These are phyloP conservation scores for Graphilbum fragrans DNA, from an alignment of 2,329 filamentous ascomycete species.

Conservation along the genomic window DNA sequence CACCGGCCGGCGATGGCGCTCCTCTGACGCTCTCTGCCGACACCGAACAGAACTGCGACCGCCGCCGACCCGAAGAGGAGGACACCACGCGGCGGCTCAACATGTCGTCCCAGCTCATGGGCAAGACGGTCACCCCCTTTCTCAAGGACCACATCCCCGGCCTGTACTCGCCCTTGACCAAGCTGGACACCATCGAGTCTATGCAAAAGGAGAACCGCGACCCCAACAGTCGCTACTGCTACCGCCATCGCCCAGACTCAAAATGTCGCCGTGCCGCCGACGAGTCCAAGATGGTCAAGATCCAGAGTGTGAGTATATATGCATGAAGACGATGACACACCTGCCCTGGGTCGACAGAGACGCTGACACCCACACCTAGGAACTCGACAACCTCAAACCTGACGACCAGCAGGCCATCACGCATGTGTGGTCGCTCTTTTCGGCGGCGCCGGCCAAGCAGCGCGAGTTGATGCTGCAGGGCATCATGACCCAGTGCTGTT, in stretches of 20 bases:
- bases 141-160: constrained; percentile 82
- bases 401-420: constrained; percentile 91
- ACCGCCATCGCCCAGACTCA: constrained; percentile 84
- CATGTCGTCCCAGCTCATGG: constrained; percentile 55
- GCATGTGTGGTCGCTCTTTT: constrained; percentile 96
- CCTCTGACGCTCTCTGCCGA: constrained; percentile 1
- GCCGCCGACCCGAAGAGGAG: constrained; percentile 35
- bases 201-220: constrained; percentile 30
- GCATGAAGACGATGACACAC: too few relatives aligned
- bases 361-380: constrained; percentile 32
- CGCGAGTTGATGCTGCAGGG: constrained; percentile 94
- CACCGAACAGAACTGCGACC: constrained; percentile 34
- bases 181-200: constrained; percentile 32
- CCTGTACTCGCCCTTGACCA: constrained; percentile 71
- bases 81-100: constrained; percentile 37
- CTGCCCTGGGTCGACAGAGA: too few relatives aligned
- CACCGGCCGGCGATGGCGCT: too few relatives aligned
- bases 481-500: constrained; percentile 92
- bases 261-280: constrained; percentile 89
- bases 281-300: constrained; percentile 89
- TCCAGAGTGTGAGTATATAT: constrained; percentile 59
- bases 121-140: constrained; percentile 75
- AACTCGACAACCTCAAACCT: constrained; percentile 69
- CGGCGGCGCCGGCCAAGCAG: constrained; percentile 85
- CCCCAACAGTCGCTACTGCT: constrained; percentile 84